Conservation (phyloP, 371 early-diverging fungal genomes). For the Syncephalis plumigaleata region DNA sequence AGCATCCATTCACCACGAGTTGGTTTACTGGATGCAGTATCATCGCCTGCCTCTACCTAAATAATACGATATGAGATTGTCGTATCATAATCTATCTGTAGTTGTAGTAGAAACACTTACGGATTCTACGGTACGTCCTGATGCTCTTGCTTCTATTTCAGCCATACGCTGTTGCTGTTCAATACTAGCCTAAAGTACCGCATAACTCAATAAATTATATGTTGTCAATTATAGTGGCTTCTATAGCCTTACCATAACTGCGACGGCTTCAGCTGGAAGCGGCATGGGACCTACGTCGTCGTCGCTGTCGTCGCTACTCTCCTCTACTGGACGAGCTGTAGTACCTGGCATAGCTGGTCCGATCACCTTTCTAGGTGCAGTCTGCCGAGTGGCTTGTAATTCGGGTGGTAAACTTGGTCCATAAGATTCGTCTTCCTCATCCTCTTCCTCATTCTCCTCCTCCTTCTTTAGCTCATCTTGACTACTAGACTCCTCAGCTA, state of each 20-base stretch:
- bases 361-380: not conserved
- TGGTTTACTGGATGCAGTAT: slow-evolving; percentile 10
- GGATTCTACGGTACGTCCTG: too few relatives aligned
- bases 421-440: slow-evolving; percentile 5
- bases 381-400: not conserved
- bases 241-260: slow-evolving; percentile 9
- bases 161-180: slow-evolving; percentile 8
- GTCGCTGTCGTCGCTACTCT: slow-evolving; percentile 18
- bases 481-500: slow-evolving; percentile 1
- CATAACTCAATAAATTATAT: too few relatives aligned
- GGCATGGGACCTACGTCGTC: slow-evolving; percentile 28
- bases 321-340: not conserved
- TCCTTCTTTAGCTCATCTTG: too few relatives aligned
- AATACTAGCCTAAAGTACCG: slow-evolving; percentile 5
- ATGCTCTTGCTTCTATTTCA: too few relatives aligned
- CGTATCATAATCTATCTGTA: too few relatives aligned
- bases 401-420: not conserved
- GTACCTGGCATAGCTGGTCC: not conserved
- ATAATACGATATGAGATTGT: too few relatives aligned
- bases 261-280: slow-evolving; percentile 21
- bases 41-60: too few relatives aligned
- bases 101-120: too few relatives aligned
- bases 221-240: slow-evolving; percentile 9
- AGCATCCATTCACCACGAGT: slow-evolving; percentile 49
- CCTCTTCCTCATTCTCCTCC: not conserved